Evolutionary conservation across 352 stramenopile genomes (phyloP).

Genomic region (Pseudoperonospora humuli): DNA sequence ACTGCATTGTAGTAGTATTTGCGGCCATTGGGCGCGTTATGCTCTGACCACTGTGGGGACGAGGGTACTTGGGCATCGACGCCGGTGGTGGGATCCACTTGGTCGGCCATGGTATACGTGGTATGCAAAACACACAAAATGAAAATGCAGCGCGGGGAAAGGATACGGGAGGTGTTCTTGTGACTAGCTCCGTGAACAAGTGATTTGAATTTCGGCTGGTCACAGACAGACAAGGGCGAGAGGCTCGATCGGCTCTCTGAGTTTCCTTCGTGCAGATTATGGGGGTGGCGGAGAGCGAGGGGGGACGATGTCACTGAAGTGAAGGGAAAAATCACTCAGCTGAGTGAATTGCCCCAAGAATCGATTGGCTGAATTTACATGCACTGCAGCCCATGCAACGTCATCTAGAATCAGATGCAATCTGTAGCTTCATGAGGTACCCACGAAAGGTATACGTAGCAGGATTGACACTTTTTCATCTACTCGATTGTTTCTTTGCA

Average conservation of each 20-base stretch:
- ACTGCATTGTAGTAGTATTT: conserved; percentile 91
- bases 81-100: conserved; percentile 39
- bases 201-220: conserved; percentile 3
- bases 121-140: conserved; percentile 45
- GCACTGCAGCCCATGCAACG: too few relatives aligned
- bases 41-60: conserved; percentile 78
- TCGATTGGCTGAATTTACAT: too few relatives aligned
- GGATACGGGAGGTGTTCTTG: conserved; percentile 4
- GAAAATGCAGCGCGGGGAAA: conserved; percentile 33
- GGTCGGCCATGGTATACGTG: conserved; percentile 49
- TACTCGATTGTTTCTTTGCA: too few relatives aligned
- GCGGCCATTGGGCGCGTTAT: conserved; percentile 85
- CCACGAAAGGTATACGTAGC: too few relatives aligned
- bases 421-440: too few relatives aligned
- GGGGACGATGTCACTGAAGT: conserved; percentile 6
- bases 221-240: conserved; percentile 9
- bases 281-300: conserved; percentile 15
- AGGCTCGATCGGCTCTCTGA: conserved; percentile 12
- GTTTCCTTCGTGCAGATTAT: conserved; percentile 24
- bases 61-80: conserved; percentile 30
- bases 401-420: too few relatives aligned
- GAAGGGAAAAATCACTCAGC: conserved; percentile 9
- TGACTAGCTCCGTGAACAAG: background rate
- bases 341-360: background rate
- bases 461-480: too few relatives aligned